Percentiles rank a stretch among this genome's conserved stretches.
Conservation (phyloP, 83 land plant genomes). For the Thuja plicata region DNA sequence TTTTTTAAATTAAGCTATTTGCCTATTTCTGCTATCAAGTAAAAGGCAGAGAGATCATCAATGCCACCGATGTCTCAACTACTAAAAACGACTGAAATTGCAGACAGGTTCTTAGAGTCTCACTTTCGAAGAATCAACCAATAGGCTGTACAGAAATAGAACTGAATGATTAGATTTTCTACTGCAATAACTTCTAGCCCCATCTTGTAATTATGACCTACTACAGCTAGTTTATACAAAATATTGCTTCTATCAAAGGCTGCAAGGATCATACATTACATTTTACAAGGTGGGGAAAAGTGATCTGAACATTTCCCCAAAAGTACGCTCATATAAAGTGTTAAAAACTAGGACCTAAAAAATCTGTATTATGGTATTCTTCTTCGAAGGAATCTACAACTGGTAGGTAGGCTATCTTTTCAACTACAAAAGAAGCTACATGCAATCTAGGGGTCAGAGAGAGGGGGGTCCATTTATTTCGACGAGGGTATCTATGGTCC, state of each 20-base stretch:
- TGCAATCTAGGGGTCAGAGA: too few relatives aligned
- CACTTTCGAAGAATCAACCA: background rate
- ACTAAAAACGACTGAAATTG: background rate
- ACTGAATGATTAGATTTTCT: background rate
- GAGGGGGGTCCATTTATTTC: too few relatives aligned
- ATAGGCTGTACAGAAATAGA: background rate
- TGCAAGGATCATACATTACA: background rate
- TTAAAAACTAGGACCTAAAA: too few relatives aligned
- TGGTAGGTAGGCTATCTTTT: too few relatives aligned
- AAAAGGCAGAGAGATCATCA: background rate
- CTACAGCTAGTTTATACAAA: background rate
- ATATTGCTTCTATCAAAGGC: background rate
- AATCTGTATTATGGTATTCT: too few relatives aligned
- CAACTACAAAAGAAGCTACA: too few relatives aligned
- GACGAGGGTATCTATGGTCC: too few relatives aligned
- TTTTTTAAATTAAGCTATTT: too few relatives aligned
- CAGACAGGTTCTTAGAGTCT: background rate
- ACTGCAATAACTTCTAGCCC: background rate
- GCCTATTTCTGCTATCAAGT: background rate
- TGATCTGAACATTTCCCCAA: background rate
- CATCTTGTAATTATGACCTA: background rate
- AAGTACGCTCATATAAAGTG: too few relatives aligned
- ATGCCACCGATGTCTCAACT: background rate
- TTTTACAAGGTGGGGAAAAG: background rate
- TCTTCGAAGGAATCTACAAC: too few relatives aligned